Base-by-base conservation (phyloP, 2,329 filamentous ascomycete species). In the Ceratocystis lukuohia region DNA sequence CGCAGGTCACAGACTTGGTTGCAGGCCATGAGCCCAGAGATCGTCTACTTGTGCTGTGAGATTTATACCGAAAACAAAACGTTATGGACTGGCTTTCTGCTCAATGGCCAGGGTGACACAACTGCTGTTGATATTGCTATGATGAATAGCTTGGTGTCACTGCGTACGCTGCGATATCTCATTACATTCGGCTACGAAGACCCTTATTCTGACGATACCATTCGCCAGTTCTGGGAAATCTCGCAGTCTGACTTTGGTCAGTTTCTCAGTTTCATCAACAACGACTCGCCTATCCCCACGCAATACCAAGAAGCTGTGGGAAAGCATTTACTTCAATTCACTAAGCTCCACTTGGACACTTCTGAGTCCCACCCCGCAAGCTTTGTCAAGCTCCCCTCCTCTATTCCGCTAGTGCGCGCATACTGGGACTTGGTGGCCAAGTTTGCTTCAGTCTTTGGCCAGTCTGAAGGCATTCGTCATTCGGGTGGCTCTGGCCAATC, bases 291-390 rank as follows among this genome's bases (percentile, higher is more conserved):
- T 5, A 74, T 83, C 2, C 76, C 86, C 1, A 74, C 79, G 3
- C 75, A 77, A 3, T 81, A 85, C 28, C 82, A 83, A 67, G 82
- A 81, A 45, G 73, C 88, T 28, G 78, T 96, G n/a, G 88, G 89
- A 70, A 95, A 91, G 73, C 92, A 96, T 73, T 79, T 96, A 1
- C 77, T 96, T 53, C 92, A 97, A 73, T 87, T 97, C 62, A 87
- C 92, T 2, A 99, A 97, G 75, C 79, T 99, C 2, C 94, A 97
- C 73, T 81, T 95, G 48, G 87, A 91, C 66, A 93, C 97, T 87
- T 85, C 90, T 1, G 84, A 84, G 62, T 77, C 80, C 4, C 91
- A 96, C 73, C 86, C 92, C 1, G 86, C 88, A 2, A 89, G 91
- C 65, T 97, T 96, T 74, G 86, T 87, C 0, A 80, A 90, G 12